These are phyloP conservation scores for Ulmus americana DNA, from an alignment of 331 rosid species.

Conservation along the genomic window DNA sequence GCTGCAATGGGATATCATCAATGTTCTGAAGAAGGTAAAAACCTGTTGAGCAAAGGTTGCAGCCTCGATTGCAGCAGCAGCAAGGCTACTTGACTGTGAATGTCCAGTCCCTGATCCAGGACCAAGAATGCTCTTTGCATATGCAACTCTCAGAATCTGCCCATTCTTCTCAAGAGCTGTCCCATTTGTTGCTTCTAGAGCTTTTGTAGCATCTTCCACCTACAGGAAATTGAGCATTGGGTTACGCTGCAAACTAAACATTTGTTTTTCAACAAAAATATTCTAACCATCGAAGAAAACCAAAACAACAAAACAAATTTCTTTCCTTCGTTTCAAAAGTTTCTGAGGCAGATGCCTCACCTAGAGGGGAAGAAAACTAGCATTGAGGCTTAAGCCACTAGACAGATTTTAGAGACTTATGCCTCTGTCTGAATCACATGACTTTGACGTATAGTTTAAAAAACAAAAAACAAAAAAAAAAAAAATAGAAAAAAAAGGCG, in stretches of 20 bases:
- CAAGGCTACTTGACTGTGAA: constrained; percentile 90
- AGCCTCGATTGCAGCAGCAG: constrained; percentile 99
- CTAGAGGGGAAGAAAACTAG: too few species aligned
- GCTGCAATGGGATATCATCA: background rate
- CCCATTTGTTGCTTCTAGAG: constrained; percentile 90
- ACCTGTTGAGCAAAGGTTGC: constrained; percentile 98
- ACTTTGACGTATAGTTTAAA: too few species aligned
- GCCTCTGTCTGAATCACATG: too few species aligned
- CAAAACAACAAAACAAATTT: too few species aligned
- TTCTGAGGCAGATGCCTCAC: too few species aligned
- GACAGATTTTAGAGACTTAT: too few species aligned
- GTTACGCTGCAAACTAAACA: constrained; percentile 13
- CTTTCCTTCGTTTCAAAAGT: too few species aligned
- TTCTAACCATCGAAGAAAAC: too few species aligned
- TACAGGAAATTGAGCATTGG: constrained; percentile 24
- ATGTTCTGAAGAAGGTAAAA: background rate
- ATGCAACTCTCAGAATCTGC: constrained; percentile 88
- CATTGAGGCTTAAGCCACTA: too few species aligned
- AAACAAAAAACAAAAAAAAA: too few species aligned
- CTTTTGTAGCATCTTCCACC: constrained; percentile 95
- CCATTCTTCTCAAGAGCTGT: constrained; percentile 88
- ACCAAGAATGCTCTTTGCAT: constrained; percentile 91
- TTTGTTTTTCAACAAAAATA: background rate
- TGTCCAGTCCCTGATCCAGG: constrained; percentile 76
- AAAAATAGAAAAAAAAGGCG: too few species aligned